A percentile compares a stretch with the other conserved stretches of the same genome.
phyloP scores from a whole-genome alignment of 2,329 filamentous ascomycete genomes.

The Curvularia sp. region DNA sequence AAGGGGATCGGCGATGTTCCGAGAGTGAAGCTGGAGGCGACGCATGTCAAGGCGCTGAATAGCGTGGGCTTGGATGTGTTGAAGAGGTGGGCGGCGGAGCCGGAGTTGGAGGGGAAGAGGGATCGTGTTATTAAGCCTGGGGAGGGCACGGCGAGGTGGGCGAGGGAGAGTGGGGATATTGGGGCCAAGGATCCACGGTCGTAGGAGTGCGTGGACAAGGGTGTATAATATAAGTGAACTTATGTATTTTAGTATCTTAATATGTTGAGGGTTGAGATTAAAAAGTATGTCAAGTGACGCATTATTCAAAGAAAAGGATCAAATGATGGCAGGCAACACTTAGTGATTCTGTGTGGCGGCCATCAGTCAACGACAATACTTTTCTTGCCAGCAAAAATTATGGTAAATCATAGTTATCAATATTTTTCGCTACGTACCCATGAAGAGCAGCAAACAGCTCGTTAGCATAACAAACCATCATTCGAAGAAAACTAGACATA shows the following conservation, averaged over 20 bases:
- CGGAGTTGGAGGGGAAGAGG: conserved; percentile 29
- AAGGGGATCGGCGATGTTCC: conserved; percentile 37
- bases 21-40: conserved; percentile 58
- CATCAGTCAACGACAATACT: no score
- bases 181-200: conserved; percentile 37
- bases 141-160: conserved; percentile 17
- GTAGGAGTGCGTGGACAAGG: background rate
- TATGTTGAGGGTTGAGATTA: background rate
- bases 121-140: conserved; percentile 17
- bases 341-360: no score
- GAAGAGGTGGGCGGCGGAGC: conserved; percentile 55
- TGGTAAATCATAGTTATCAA: no score
- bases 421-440: no score
- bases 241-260: no score
- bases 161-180: conserved; percentile 31
- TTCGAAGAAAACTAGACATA: no score
- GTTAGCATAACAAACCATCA: no score
- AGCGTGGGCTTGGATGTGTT: conserved; percentile 57
- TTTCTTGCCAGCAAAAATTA: no score
- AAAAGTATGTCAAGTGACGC: background rate
- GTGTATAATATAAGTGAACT: no score
- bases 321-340: no score
- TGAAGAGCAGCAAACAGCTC: no score
- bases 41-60: conserved; percentile 58
- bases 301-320: background rate